Evolutionary conservation across 2,329 filamentous ascomycete genomes (phyloP).

Genomic region (Fusarium sp.): DNA sequence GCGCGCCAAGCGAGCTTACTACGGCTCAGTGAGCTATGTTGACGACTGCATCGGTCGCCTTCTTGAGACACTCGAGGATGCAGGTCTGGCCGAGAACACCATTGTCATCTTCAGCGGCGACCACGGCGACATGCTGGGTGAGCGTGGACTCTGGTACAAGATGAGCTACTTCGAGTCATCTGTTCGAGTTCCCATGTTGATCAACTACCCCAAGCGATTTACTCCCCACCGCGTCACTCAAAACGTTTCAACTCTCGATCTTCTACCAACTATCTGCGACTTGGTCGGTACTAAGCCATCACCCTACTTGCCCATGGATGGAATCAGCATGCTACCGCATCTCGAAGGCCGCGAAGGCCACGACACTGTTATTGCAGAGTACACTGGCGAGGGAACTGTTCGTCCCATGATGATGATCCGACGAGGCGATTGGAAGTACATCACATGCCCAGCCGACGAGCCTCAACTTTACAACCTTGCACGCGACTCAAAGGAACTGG

Average conservation of each 20-base stretch:
- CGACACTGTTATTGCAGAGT: slow-evolving; percentile 93
- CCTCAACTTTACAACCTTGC: slow-evolving; percentile 85
- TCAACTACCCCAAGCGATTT: slow-evolving; percentile 82
- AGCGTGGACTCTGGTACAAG: slow-evolving; percentile 94
- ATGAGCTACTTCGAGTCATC: slow-evolving; percentile 97
- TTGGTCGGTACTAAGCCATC: slow-evolving; percentile 77
- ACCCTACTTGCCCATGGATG: slow-evolving; percentile 83
- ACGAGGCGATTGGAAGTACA: slow-evolving; percentile 88
- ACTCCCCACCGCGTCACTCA: slow-evolving; percentile 78
- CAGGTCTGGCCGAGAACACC: slow-evolving; percentile 83
- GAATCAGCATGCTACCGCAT: slow-evolving; percentile 82
- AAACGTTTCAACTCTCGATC: slow-evolving; percentile 91
- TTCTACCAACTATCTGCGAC: slow-evolving; percentile 88
- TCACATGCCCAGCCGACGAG: slow-evolving; percentile 84
- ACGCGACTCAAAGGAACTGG: slow-evolving; percentile 78
- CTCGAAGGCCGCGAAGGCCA: slow-evolving; percentile 71
- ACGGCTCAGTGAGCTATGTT: slow-evolving; percentile 91
- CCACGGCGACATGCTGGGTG: slow-evolving; percentile 95
- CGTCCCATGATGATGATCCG: slow-evolving; percentile 94
- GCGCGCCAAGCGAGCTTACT: slow-evolving; percentile 87
- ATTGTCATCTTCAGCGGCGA: slow-evolving; percentile 93
- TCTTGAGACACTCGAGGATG: slow-evolving; percentile 79
- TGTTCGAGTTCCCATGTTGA: slow-evolving; percentile 85
- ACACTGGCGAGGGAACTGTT: slow-evolving; percentile 92
- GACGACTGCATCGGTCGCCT: slow-evolving; percentile 91